These are phyloP conservation scores for Vittaforma corneae DNA, from an alignment of 371 early-diverging fungal genomes.

Conservation along the genomic window DNA sequence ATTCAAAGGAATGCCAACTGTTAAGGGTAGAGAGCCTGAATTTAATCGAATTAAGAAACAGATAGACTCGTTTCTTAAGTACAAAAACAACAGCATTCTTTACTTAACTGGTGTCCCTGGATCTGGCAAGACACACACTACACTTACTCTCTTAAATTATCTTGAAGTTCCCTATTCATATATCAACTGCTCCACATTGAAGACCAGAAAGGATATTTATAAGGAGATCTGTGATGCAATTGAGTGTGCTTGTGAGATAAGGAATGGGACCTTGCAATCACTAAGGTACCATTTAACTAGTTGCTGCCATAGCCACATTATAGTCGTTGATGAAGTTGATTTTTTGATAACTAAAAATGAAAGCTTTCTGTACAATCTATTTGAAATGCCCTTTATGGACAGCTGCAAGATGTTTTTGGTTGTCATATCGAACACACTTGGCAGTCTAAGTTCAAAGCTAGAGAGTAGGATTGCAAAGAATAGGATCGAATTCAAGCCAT, in stretches of 20 bases:
- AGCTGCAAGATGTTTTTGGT: conserved; percentile 73
- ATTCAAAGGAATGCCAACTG: too few relatives aligned
- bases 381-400: conserved; percentile 75
- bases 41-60: conserved; percentile 36
- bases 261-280: not conserved
- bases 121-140: conserved; percentile 57
- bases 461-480: conserved; percentile 73
- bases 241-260: not conserved
- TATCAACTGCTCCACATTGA: conserved; percentile 29
- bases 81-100: conserved; percentile 35
- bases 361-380: conserved; percentile 84
- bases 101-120: conserved; percentile 59
- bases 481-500: conserved; percentile 53
- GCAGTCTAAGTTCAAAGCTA: conserved; percentile 75
- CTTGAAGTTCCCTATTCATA: conserved; percentile 21
- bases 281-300: not conserved
- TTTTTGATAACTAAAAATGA: conserved; percentile 77
- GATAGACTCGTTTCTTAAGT: conserved; percentile 36
- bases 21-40: conserved; percentile 53
- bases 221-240: conserved; percentile 26
- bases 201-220: conserved; percentile 35
- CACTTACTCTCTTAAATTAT: conserved; percentile 29
- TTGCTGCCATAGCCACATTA: conserved; percentile 46
- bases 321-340: conserved; percentile 92
- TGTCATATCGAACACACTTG: conserved; percentile 94